These are phyloP conservation scores for Aureobasidium sp. DNA, from an alignment of 2,329 filamentous ascomycete genomes.

Conservation along the genomic window DNA sequence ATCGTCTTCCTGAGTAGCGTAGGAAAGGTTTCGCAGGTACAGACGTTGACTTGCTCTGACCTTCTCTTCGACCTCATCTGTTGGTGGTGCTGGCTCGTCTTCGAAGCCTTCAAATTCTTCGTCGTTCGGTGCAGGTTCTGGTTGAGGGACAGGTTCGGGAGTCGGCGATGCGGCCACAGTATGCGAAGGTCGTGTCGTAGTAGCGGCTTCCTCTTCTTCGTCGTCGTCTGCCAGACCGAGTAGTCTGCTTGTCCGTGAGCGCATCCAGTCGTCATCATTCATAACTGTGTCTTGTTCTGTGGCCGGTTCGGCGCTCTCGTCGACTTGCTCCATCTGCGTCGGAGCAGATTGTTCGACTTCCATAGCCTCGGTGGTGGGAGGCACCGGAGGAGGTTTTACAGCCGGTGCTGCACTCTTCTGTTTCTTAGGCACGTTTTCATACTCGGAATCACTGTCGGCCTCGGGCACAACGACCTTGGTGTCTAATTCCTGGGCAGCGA, in stretches of 20 bases:
- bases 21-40: slow-evolving; percentile 85
- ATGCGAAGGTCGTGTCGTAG: neutral
- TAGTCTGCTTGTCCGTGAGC: slow-evolving; percentile 78
- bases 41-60: slow-evolving; percentile 69
- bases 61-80: slow-evolving; percentile 34
- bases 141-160: slow-evolving; percentile 14
- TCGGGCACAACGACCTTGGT: slow-evolving; percentile 26
- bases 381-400: neutral
- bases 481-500: slow-evolving; percentile 19
- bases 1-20: slow-evolving; percentile 69
- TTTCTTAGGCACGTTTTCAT: slow-evolving; percentile 55
- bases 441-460: slow-evolving; percentile 61
- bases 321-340: neutral
- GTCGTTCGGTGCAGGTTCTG: neutral
- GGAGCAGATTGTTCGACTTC: neutral
- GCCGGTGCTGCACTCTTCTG: slow-evolving; percentile 27
- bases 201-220: slow-evolving; percentile 33
- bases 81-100: slow-evolving; percentile 20
- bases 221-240: slow-evolving; percentile 77
- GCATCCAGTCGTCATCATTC: slow-evolving; percentile 84
- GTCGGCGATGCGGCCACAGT: neutral
- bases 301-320: slow-evolving; percentile 19
- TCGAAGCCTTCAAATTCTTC: slow-evolving; percentile 27
- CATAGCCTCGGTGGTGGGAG: neutral
- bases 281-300: slow-evolving; percentile 38